These are phyloP conservation scores for Massospora cicadina DNA, from an alignment of 371 early-diverging fungal species.

Conservation along the genomic window DNA sequence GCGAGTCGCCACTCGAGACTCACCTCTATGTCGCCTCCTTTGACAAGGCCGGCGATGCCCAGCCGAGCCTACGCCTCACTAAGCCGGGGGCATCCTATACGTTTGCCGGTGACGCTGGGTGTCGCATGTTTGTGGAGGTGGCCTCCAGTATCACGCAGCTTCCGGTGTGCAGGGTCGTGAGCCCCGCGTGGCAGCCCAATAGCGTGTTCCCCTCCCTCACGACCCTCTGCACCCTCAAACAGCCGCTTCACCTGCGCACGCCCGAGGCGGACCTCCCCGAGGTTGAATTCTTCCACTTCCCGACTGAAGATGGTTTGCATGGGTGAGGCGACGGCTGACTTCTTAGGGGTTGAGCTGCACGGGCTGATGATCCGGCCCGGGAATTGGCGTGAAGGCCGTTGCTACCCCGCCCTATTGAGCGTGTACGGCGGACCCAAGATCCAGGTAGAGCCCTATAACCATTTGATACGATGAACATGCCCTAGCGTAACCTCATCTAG, in stretches of 20 bases:
- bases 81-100: conserved; percentile 34
- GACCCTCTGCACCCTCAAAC: not conserved
- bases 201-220: conserved; percentile 11
- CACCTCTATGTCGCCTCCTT: conserved; percentile 45
- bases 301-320: conserved; percentile 19
- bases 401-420: conserved; percentile 33
- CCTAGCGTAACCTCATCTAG: conserved; percentile 12
- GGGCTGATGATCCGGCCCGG: conserved; percentile 45
- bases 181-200: conserved; percentile 19
- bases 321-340: not conserved
- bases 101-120: conserved; percentile 23
- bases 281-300: conserved; percentile 22
- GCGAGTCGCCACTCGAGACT: conserved; percentile 39
- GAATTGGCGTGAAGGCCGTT: conserved; percentile 24
- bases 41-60: conserved; percentile 12
- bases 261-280: conserved; percentile 11
- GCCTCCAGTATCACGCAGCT: conserved; percentile 30
- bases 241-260: not conserved
- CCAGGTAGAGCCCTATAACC: conserved; percentile 16
- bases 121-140: conserved; percentile 29
- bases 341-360: conserved; percentile 25
- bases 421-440: conserved; percentile 47
- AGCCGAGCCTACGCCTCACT: conserved; percentile 26
- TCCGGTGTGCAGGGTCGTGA: conserved; percentile 18
- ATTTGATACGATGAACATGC: conserved; percentile 1